phyloP scores from a whole-genome alignment of 2,329 filamentous ascomycete species.

The Penicillium concentricum region DNA sequence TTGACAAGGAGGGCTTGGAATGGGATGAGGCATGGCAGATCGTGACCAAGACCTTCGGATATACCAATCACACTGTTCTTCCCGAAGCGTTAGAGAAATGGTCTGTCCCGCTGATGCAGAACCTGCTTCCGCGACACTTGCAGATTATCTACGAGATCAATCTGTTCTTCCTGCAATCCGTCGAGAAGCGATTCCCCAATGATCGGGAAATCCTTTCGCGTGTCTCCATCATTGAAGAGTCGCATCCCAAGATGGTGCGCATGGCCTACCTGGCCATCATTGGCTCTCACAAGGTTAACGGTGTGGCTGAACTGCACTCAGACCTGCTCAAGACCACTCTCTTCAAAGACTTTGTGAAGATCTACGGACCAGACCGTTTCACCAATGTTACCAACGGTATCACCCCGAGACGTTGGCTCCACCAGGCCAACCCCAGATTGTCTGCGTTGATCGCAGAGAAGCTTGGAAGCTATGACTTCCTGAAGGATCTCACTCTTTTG shows the following conservation, averaged over 20 bases:
- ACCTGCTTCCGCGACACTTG: conserved; percentile 87
- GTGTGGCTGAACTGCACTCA: conserved; percentile 94
- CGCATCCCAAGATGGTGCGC: conserved; percentile 93
- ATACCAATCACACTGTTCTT: conserved; percentile 97
- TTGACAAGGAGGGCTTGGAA: conserved; percentile 84
- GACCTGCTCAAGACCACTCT: conserved; percentile 99
- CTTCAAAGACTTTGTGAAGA: conserved; percentile 96
- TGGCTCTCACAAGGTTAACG: conserved; percentile 98
- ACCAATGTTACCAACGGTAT: conserved; percentile 98
- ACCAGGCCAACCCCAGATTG: conserved; percentile 92
- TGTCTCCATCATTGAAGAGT: conserved; percentile 98
- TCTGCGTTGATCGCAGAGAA: conserved; percentile 92
- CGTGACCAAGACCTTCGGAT: conserved; percentile 77
- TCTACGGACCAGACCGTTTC: conserved; percentile 96
- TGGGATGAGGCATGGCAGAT: conserved; percentile 93
- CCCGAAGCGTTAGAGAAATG: conserved; percentile 98
- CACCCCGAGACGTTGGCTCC: conserved; percentile 91
- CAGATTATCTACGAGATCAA: conserved; percentile 99
- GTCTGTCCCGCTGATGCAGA: conserved; percentile 89
- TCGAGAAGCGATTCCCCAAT: conserved; percentile 86
- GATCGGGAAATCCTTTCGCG: conserved; percentile 80
- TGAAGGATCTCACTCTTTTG: conserved; percentile 85
- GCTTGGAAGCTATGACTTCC: conserved; percentile 75
- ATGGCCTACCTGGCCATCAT: conserved; percentile 96
- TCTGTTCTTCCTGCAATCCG: conserved; percentile 82